Conservation (phyloP, 2,329 filamentous ascomycete genomes). For the Aspergillus arachidicola region DNA sequence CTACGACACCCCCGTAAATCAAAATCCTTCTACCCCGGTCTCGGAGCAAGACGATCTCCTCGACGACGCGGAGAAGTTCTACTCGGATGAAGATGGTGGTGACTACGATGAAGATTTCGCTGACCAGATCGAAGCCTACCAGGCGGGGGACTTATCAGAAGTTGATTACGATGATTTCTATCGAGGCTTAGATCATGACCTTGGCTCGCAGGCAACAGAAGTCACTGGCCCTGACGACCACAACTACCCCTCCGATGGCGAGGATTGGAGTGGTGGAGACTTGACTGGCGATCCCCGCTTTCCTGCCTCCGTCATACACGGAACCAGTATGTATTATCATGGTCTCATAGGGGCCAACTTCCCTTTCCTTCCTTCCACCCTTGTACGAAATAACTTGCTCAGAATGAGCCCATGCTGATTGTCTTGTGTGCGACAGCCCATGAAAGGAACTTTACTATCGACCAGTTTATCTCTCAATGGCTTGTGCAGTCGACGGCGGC, state of each 20-base stretch:
- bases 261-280: constrained; percentile 17
- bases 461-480: constrained; percentile 48
- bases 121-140: constrained; percentile 7
- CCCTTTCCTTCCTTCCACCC: not conserved
- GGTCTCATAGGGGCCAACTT: not conserved
- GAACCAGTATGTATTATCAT: constrained; percentile 28
- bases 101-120: constrained; percentile 19
- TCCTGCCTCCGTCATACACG: constrained; percentile 30
- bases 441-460: constrained; percentile 45
- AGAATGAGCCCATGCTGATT: not conserved
- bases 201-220: constrained; percentile 16
- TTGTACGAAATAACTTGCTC: not conserved
- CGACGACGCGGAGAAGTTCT: constrained; percentile 38
- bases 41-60: constrained; percentile 29
- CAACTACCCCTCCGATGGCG: constrained; percentile 20
- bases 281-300: constrained; percentile 20
- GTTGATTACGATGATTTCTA: constrained; percentile 37
- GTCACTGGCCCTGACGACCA: constrained; percentile 21
- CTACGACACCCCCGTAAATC: constrained; percentile 25
- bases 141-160: constrained; percentile 20
- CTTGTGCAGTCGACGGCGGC: constrained; percentile 30
- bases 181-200: constrained; percentile 22
- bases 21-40: constrained; percentile 17
- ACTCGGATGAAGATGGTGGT: constrained; percentile 30
- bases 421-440: constrained; percentile 28